Evolutionary conservation across 345 rosid species (phyloP).

Genomic region (Citrus inodora): DNA sequence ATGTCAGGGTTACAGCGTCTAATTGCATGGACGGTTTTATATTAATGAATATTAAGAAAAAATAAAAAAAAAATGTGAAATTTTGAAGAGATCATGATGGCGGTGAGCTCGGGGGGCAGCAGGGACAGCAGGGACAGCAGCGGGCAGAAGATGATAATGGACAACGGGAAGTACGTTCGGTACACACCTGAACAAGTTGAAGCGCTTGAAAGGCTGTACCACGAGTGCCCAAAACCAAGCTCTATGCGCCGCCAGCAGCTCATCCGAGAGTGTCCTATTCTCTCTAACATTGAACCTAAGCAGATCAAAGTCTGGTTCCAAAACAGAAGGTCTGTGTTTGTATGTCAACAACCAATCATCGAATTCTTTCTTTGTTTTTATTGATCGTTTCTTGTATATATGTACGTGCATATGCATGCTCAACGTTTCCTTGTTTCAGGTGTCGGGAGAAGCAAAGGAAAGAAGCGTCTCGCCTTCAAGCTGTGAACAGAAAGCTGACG

Average conservation of each 20-base stretch:
- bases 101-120: constrained; percentile 51
- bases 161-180: constrained; percentile 74
- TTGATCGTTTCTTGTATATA: background rate
- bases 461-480: constrained; percentile 73
- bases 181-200: constrained; percentile 86
- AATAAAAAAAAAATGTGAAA: background rate
- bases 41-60: too few species aligned
- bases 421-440: constrained; percentile 24
- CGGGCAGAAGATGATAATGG: constrained; percentile 39
- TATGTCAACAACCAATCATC: background rate
- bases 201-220: constrained; percentile 69
- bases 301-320: constrained; percentile 93
- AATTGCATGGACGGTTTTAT: too few species aligned
- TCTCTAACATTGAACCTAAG: constrained; percentile 78
- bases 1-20: too few species aligned
- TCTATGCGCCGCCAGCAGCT: constrained; percentile 79
- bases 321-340: constrained; percentile 48
- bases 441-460: constrained; percentile 79
- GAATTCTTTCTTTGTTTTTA: background rate
- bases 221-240: constrained; percentile 76
- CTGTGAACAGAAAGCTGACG: constrained; percentile 71
- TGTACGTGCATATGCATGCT: too few species aligned
- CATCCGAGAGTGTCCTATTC: constrained; percentile 71
- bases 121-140: constrained; percentile 54
- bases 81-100: constrained; percentile 41